Evolutionary conservation across 345 rosid species (phyloP).

Genomic region (Arabis hirsuta): DNA sequence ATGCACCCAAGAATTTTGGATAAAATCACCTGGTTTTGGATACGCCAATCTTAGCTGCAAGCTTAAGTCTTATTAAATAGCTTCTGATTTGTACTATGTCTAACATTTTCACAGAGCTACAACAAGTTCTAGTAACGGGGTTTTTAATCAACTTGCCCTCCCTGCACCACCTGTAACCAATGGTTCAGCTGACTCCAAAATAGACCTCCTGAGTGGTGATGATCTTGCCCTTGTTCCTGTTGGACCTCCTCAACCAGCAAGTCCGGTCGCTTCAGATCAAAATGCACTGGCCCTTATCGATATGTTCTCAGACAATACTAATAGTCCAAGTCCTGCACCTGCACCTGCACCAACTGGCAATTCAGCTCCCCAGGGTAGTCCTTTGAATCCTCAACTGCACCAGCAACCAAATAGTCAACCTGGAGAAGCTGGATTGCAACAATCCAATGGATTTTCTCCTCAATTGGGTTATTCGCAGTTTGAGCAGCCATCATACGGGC

Average conservation of each 20-base stretch:
- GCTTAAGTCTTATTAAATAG: conserved; percentile 13
- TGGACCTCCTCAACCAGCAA: conserved; percentile 62
- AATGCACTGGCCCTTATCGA: conserved; percentile 90
- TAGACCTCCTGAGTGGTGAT: conserved; percentile 98
- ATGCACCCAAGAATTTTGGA: conserved; percentile 10
- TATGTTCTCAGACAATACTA: conserved; percentile 71
- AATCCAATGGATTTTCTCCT: conserved; percentile 64
- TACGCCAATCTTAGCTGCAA: conserved; percentile 4
- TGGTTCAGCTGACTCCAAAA: conserved; percentile 69
- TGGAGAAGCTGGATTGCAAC: conserved; percentile 60
- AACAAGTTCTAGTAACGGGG: conserved; percentile 58
- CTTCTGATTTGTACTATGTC: conserved; percentile 27
- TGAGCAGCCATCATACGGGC: conserved; percentile 63
- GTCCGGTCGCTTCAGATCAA: conserved; percentile 66
- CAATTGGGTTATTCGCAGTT: conserved; percentile 66
- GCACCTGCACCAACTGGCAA: conserved; percentile 56
- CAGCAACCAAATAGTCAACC: conserved; percentile 71
- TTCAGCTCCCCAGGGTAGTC: conserved; percentile 52
- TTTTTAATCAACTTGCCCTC: conserved; percentile 72
- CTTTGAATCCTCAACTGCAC: conserved; percentile 61
- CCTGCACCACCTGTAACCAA: conserved; percentile 82
- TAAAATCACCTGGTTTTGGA: conserved; percentile 3
- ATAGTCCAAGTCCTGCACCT: conserved; percentile 54
- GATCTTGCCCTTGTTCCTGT: conserved; percentile 80
- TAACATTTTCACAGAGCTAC: conserved; percentile 54